Percentiles rank a stretch among this genome's conserved stretches.
Conservation (phyloP, 2,329 filamentous ascomycete species). For the Diplocarpon rosae region DNA sequence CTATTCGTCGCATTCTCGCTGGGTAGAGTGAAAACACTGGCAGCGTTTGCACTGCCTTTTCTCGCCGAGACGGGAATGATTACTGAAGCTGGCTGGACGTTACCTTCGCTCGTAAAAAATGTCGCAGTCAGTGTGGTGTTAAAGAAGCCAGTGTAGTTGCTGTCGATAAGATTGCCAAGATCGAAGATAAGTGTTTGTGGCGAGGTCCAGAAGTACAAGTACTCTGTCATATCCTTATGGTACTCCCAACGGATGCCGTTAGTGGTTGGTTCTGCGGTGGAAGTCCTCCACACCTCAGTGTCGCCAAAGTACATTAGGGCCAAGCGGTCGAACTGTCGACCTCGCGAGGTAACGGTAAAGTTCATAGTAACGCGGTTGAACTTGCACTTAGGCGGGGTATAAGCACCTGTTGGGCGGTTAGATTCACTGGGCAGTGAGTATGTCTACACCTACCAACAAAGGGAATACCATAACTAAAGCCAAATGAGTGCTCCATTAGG, state of each 20-base stretch:
- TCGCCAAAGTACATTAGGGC: slow-evolving; percentile 67
- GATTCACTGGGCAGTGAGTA: neutral
- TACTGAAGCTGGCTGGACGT: slow-evolving; percentile 43
- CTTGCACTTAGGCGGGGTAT: slow-evolving; percentile 53
- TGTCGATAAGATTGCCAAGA: slow-evolving; percentile 60
- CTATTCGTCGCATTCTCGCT: slow-evolving; percentile 46
- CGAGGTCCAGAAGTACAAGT: slow-evolving; percentile 53
- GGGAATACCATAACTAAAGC: slow-evolving; percentile 59
- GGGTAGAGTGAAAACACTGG: slow-evolving; percentile 60
- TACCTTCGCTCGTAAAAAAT: slow-evolving; percentile 46
- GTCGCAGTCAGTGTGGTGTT: slow-evolving; percentile 65
- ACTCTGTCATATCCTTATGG: slow-evolving; percentile 68
- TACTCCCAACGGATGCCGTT: slow-evolving; percentile 67
- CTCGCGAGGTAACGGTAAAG: slow-evolving; percentile 60
- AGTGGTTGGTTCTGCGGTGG: slow-evolving; percentile 65
- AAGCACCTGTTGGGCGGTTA: slow-evolving; percentile 37
- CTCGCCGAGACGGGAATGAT: slow-evolving; percentile 57
- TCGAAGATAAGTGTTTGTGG: slow-evolving; percentile 72
- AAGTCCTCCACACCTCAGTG: slow-evolving; percentile 72
- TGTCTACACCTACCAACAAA: slow-evolving; percentile 48
- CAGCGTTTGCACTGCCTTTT: slow-evolving; percentile 36
- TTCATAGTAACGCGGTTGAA: slow-evolving; percentile 71
- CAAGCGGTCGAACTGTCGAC: slow-evolving; percentile 66
- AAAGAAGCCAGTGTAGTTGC: slow-evolving; percentile 61
- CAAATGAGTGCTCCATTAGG: slow-evolving; percentile 65